These are phyloP conservation scores for Aspergillus quadrilineatus DNA, from an alignment of 2,329 filamentous ascomycete species.

Conservation along the genomic window DNA sequence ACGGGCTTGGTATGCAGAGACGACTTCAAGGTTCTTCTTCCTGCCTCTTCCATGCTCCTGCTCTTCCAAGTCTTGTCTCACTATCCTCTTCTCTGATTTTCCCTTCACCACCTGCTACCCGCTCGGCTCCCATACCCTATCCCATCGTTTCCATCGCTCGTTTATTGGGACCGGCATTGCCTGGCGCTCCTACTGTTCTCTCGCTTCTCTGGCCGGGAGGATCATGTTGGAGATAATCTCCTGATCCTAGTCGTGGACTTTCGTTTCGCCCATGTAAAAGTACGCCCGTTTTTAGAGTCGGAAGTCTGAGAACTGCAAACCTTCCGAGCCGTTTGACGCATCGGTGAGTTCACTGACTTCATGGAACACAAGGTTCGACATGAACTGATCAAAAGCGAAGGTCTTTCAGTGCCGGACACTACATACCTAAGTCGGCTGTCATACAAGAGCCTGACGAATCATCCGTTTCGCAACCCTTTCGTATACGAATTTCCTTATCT, in stretches of 20 bases:
- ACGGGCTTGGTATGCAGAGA: slow-evolving; percentile 12
- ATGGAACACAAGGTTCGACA: neutral
- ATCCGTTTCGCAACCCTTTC: neutral
- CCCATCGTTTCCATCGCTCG: slow-evolving; percentile 7
- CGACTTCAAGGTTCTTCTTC: neutral
- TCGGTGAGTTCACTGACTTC: neutral
- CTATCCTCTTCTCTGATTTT: slow-evolving; percentile 14
- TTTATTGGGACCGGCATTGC: neutral
- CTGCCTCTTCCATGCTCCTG: neutral
- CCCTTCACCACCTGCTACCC: neutral
- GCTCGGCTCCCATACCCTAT: neutral
- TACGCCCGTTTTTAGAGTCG: slow-evolving; percentile 7
- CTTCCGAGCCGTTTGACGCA: neutral
- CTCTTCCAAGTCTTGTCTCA: slow-evolving; percentile 12
- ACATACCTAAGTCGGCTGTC: neutral
- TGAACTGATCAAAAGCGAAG: neutral
- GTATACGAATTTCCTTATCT: neutral
- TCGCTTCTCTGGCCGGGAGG: slow-evolving; percentile 20
- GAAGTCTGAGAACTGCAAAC: neutral
- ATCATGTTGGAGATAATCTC: slow-evolving; percentile 16
- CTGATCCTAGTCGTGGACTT: slow-evolving; percentile 17
- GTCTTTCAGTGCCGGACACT: slow-evolving; percentile 8
- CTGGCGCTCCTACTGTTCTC: slow-evolving; percentile 17
- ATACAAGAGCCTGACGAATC: neutral
- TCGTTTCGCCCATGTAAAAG: slow-evolving; percentile 8